phyloP scores from a whole-genome alignment of 73 alveolate species.

The Chromera velia region DNA sequence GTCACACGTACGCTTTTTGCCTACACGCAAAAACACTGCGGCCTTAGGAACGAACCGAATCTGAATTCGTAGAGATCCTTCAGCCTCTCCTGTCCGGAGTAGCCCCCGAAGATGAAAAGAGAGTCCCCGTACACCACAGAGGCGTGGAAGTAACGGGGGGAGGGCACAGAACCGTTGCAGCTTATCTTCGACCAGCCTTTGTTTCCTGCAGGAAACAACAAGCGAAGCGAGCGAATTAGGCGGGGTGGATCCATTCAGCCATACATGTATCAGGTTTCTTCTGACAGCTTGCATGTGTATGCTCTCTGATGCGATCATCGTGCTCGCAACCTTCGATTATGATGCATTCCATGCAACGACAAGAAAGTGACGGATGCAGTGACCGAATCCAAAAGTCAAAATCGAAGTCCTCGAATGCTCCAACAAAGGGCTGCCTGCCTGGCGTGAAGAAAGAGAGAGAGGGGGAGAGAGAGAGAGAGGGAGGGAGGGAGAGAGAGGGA shows the following conservation, averaged over 20 bases:
- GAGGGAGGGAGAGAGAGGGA: no score
- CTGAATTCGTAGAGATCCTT: slow-evolving; percentile 55
- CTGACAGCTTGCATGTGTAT: neutral
- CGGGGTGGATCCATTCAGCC: neutral
- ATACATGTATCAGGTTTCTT: neutral
- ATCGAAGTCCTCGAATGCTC: no score
- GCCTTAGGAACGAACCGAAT: no score
- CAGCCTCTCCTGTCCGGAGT: slow-evolving; percentile 65
- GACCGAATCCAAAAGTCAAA: no score
- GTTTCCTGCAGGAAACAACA: neutral
- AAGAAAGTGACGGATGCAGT: no score
- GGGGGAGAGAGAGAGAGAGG: no score
- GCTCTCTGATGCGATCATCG: neutral
- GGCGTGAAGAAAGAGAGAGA: no score
- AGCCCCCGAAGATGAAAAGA: slow-evolving; percentile 80
- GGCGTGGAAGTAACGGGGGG: slow-evolving; percentile 78
- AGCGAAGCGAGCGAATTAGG: neutral
- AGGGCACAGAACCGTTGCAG: slow-evolving; percentile 51
- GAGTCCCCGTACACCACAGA: slow-evolving; percentile 66
- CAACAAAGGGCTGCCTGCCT: no score
- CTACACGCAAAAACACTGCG: no score
- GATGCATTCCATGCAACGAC: no score
- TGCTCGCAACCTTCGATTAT: neutral
- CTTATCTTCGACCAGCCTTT: slow-evolving; percentile 12
- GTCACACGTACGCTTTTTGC: no score